phyloP scores from a whole-genome alignment of 257 asterid species.

The Thymus quinquecostatus region DNA sequence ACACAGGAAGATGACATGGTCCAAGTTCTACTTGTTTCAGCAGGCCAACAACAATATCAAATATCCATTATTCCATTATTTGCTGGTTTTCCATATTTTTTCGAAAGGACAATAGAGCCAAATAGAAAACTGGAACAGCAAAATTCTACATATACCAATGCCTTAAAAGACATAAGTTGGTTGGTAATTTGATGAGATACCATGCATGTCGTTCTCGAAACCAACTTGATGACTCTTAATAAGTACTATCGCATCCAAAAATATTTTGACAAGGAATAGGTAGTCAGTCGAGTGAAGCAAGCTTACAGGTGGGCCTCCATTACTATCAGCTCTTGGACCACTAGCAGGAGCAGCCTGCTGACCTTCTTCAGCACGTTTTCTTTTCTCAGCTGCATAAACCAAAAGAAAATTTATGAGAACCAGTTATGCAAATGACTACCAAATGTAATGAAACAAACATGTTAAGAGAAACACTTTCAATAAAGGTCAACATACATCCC shows the following conservation, averaged over 20 bases:
- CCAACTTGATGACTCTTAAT: neutral
- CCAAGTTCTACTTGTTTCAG: neutral
- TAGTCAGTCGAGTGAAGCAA: conserved; percentile 33
- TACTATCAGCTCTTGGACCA: conserved; percentile 73
- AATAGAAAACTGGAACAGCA: neutral
- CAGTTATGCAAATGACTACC: neutral
- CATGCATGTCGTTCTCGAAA: conserved; percentile 4
- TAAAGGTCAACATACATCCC: neutral
- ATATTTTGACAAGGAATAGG: conserved; percentile 8
- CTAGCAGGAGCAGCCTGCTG: conserved; percentile 63
- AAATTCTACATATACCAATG: neutral
- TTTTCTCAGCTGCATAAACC: conserved; percentile 66
- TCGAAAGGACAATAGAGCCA: neutral
- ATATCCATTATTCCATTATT: no score
- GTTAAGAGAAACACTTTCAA: neutral
- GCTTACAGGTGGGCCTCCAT: conserved; percentile 88
- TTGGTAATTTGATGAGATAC: conserved; percentile 15
- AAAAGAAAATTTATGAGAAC: conserved; percentile 23
- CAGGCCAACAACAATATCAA: neutral
- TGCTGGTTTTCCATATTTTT: no score
- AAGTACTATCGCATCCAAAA: conserved; percentile 1
- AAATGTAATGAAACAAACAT: neutral
- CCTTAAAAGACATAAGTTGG: neutral
- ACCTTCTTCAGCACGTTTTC: conserved; percentile 66
- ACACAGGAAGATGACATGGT: neutral